Evolutionary conservation across 2,329 filamentous ascomycete genomes (phyloP), one percentile per base, ranked within the genome.

Genomic region (Cryphonectria nitschkei): DNA sequence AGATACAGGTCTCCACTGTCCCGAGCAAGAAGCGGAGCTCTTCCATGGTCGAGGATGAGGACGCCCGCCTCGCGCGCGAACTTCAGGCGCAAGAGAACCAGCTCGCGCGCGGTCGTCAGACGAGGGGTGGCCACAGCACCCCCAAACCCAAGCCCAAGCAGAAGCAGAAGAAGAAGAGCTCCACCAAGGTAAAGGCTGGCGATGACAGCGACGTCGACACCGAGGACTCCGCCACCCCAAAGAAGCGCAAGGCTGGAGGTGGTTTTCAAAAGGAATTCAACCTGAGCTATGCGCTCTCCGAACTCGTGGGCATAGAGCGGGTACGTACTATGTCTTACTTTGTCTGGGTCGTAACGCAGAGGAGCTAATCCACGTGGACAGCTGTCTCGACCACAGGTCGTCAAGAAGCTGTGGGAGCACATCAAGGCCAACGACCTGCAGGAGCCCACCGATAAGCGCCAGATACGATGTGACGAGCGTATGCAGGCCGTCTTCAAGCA

Each of bases 381-480:
- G 90, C 88, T 99, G 32, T 97, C 96, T 22, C 92, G 96, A 56
- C 95, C 96, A 0, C 94, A 98, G 80, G 95, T 95, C 0, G 96
- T 99, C 76, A 98, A 98, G 85, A 93, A 93, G 79, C 90, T 99
- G 68, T 99, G 96, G 96, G 91, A 92, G 73, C 94, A 99, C 78
- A 97, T 99, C 82, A 97, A 97, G 77, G 89, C 86, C 72, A 90
- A 95, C 75, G 88, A 94, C 56, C 89, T 99, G 7, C 96, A 99
- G 81, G 95, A 98, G 75, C 95, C 95, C 0, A 89, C 81, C 74
- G 95, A 99, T 83, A 95, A 95, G 80, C 92, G 96, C 32, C 94
- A 97, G 76, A 99, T 99, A 74, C 85, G 89, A 39, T 99, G 96
- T 82, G 96, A 99, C 81, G 93, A 97, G 34, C 90, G 89, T 75